These are phyloP conservation scores for Rhodotorula graminis DNA, from an alignment of 768 basidiomycete species.

Conservation along the genomic window DNA sequence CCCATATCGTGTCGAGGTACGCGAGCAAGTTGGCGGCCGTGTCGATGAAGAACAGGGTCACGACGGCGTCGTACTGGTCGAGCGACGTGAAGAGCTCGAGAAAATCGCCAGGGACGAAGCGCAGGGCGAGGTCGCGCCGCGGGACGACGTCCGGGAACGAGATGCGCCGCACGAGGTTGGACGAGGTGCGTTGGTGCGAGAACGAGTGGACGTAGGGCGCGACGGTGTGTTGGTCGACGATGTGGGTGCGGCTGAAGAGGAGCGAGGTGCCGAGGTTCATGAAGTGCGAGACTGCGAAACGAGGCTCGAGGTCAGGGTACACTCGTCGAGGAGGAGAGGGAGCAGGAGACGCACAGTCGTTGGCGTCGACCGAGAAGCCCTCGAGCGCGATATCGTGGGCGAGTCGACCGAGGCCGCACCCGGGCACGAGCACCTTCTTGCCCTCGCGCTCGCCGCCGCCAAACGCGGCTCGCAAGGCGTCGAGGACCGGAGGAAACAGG, in stretches of 20 bases:
- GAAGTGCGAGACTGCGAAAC: conserved; percentile 54
- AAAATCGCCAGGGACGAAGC: conserved; percentile 60
- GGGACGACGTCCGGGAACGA: conserved; percentile 63
- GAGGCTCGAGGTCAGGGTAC: neutral
- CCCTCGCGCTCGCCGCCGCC: conserved; percentile 40
- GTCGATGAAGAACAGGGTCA: conserved; percentile 62
- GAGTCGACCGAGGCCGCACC: conserved; percentile 61
- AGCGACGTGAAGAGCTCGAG: conserved; percentile 42
- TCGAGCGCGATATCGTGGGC: conserved; percentile 65
- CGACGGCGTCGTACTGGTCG: conserved; percentile 55
- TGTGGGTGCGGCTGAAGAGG: conserved; percentile 53
- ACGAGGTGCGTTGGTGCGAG: conserved; percentile 60
- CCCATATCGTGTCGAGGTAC: conserved; percentile 56
- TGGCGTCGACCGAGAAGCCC: conserved; percentile 41
- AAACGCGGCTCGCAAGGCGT: conserved; percentile 48
- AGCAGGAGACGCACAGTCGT: neutral
- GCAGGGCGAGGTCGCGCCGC: conserved; percentile 43
- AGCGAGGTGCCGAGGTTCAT: conserved; percentile 63
- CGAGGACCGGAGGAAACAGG: conserved; percentile 59
- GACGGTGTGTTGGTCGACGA: conserved; percentile 54
- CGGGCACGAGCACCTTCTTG: conserved; percentile 59
- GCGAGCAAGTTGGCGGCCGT: conserved; percentile 25
- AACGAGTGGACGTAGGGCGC: conserved; percentile 66
- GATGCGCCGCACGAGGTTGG: conserved; percentile 55
- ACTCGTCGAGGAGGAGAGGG: neutral